Conservation (phyloP, 2,329 filamentous ascomycete genomes). For the Epichloe gansuensis region DNA sequence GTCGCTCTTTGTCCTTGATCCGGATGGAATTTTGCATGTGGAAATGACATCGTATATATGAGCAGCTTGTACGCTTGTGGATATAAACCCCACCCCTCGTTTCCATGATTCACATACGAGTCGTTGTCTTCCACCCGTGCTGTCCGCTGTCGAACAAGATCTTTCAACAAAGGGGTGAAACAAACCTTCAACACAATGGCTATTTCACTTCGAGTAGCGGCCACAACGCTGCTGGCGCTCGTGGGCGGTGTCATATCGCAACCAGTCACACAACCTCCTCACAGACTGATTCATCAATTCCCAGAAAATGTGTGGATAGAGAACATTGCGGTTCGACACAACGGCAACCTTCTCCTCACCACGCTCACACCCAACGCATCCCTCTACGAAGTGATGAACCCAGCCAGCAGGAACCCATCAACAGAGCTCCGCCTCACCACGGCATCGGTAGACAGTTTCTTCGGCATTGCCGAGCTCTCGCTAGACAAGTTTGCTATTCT, state of each 20-base stretch:
- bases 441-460: neutral
- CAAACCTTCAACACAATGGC: neutral
- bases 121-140: no score
- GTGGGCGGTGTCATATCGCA: neutral
- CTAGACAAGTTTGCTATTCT: constrained; percentile 2
- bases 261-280: neutral
- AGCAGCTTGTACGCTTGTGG: neutral
- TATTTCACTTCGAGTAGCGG: neutral
- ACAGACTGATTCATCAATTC: constrained; percentile 1
- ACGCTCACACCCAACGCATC: constrained; percentile 1
- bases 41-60: neutral
- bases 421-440: neutral
- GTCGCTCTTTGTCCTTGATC: neutral
- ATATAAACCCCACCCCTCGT: neutral
- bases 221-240: neutral
- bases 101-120: no score
- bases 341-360: constrained; percentile 6
- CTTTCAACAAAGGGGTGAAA: neutral
- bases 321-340: constrained; percentile 5
- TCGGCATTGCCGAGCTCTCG: constrained; percentile 4
- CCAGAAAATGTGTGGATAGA: constrained; percentile 2
- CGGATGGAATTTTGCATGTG: neutral
- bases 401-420: neutral
- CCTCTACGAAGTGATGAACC: neutral
- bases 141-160: no score